Evolutionary conservation across 2,329 filamentous ascomycete genomes (phyloP).

Genomic region (Colletotrichum gigasporum): DNA sequence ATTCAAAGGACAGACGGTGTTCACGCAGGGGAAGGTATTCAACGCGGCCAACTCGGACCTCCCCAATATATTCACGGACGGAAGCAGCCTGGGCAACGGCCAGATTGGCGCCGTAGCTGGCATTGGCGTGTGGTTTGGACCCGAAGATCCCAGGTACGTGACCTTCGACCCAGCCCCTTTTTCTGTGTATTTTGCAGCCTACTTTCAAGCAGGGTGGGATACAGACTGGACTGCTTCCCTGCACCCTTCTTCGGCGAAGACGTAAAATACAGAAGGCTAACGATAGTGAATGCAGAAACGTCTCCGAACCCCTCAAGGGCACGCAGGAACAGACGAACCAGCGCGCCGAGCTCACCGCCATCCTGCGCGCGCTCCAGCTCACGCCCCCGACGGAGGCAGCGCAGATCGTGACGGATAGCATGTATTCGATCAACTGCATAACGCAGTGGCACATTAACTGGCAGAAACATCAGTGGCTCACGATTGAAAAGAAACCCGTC

Average conservation of each 20-base stretch:
- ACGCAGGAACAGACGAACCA: constrained; percentile 90
- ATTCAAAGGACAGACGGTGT: constrained; percentile 37
- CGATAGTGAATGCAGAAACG: constrained; percentile 52
- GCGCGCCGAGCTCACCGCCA: constrained; percentile 91
- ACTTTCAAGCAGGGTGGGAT: too few relatives aligned
- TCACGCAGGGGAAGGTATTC: constrained; percentile 34
- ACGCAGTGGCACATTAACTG: constrained; percentile 85
- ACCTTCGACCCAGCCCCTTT: constrained; percentile 6
- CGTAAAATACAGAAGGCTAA: constrained; percentile 29
- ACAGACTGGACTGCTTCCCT: too few relatives aligned
- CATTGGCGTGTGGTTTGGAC: constrained; percentile 71
- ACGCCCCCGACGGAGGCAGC: constrained; percentile 74
- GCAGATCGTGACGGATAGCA: constrained; percentile 87
- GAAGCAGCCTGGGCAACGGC: constrained; percentile 69
- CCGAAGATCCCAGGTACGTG: constrained; percentile 60
- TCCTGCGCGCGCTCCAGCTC: constrained; percentile 83
- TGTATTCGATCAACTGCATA: constrained; percentile 89
- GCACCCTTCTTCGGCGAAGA: not conserved
- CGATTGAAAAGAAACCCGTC: constrained; percentile 75
- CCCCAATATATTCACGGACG: constrained; percentile 69
- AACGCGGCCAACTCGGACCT: constrained; percentile 39
- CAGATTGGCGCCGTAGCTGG: constrained; percentile 64
- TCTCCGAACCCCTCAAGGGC: constrained; percentile 81
- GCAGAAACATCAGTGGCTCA: constrained; percentile 81
- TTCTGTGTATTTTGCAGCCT: too few relatives aligned